Evolutionary conservation across 1,284 basidiomycete genomes (phyloP).

Genomic region (Puccinia polysora): DNA sequence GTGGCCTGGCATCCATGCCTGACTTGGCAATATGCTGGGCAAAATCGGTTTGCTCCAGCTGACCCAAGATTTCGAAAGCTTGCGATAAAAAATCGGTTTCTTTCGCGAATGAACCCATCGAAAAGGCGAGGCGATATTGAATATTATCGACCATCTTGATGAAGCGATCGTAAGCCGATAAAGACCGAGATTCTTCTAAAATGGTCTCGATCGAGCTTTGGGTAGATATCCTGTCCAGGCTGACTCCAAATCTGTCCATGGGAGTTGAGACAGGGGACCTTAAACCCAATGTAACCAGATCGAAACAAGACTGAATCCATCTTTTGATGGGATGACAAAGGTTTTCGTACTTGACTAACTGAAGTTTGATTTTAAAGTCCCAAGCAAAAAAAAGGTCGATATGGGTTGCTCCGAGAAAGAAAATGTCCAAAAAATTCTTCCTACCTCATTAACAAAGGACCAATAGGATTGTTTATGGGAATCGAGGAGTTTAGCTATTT

Average conservation of each 20-base stretch:
- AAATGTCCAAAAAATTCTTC: background rate
- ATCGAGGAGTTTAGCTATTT: conserved; percentile 36
- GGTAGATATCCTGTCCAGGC: background rate
- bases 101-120: background rate
- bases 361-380: background rate
- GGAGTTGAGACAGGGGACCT: background rate
- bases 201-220: background rate
- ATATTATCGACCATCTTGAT: conserved; percentile 25
- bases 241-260: background rate
- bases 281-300: conserved; percentile 27
- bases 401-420: background rate
- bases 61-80: conserved; percentile 14
- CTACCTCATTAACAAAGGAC: conserved; percentile 39
- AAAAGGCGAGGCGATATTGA: conserved; percentile 18
- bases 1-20: background rate
- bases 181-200: conserved; percentile 10
- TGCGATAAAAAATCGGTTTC: conserved; percentile 6
- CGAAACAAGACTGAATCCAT: conserved; percentile 29
- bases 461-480: conserved; percentile 41
- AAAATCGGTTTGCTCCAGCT: background rate
- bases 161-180: conserved; percentile 29
- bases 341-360: conserved; percentile 25
- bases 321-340: conserved; percentile 36
- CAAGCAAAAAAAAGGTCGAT: background rate
- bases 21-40: conserved; percentile 4